A percentile compares a stretch with the other conserved stretches of the same genome.
phyloP scores from a whole-genome alignment of 2,329 filamentous ascomycete genomes.

The Juglanconis oblonga region DNA sequence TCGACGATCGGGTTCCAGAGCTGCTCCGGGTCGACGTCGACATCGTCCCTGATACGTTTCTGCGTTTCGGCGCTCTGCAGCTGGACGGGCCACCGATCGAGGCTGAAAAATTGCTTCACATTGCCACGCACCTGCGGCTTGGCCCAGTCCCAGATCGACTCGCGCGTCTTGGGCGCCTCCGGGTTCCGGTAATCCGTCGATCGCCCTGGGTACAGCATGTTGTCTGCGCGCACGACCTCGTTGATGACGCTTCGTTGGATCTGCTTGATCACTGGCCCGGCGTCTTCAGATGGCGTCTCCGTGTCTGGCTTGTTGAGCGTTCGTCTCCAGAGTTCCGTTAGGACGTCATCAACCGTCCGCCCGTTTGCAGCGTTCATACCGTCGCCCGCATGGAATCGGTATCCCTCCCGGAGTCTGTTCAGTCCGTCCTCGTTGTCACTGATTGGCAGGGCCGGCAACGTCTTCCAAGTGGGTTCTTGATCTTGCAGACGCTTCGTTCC shows the following conservation, averaged over 20 bases:
- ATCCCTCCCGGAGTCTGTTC: background rate
- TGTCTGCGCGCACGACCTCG: conserved; percentile 41
- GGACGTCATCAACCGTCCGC: background rate
- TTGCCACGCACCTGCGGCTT: conserved; percentile 21
- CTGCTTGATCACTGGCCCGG: conserved; percentile 22
- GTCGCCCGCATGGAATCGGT: background rate
- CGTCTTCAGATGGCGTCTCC: conserved; percentile 13
- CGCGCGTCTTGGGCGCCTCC: conserved; percentile 22
- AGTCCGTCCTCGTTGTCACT: background rate
- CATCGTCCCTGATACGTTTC: conserved; percentile 27
- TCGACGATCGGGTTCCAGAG: conserved; percentile 27
- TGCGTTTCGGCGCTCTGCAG: conserved; percentile 33
- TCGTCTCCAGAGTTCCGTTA: background rate
- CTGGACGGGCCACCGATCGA: conserved; percentile 47
- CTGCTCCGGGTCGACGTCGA: conserved; percentile 25
- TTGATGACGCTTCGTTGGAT: conserved; percentile 39
- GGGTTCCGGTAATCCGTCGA: conserved; percentile 23
- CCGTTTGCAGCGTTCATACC: background rate
- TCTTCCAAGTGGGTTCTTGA: conserved; percentile 1
- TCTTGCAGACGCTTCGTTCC: background rate
- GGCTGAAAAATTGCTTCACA: conserved; percentile 37
- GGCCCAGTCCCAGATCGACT: conserved; percentile 37
- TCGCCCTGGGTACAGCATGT: conserved; percentile 39
- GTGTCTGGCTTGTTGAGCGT: conserved; percentile 20
- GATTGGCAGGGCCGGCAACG: background rate